A percentile compares a stretch with the other conserved stretches of the same genome.
Conservation (phyloP, 768 basidiomycete species). For the Amyloporia xantha region DNA sequence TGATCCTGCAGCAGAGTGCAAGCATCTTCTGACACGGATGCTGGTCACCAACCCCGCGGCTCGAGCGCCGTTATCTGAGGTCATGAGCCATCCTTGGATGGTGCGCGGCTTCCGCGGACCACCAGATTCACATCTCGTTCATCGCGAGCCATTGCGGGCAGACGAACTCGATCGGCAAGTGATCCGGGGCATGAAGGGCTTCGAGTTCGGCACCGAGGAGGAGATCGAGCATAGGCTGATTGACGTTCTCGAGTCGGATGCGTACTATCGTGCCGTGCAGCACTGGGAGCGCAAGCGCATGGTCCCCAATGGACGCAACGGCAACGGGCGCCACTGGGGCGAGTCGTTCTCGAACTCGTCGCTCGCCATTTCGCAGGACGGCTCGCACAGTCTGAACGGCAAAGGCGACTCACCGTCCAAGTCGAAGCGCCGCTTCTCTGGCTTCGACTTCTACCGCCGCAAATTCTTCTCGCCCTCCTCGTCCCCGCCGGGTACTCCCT, state of each 20-base stretch:
- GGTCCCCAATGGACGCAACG: constrained; percentile 30
- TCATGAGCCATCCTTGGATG: constrained; percentile 91
- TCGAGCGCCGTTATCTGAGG: constrained; percentile 79
- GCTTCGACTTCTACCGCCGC: constrained; percentile 88
- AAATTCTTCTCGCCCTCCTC: constrained; percentile 67
- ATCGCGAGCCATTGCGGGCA: constrained; percentile 80
- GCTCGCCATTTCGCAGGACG: constrained; percentile 55
- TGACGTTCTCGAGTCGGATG: constrained; percentile 69
- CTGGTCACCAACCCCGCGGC: constrained; percentile 87
- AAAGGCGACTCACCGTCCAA: constrained; percentile 35
- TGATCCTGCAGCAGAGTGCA: constrained; percentile 66
- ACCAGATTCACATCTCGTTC: constrained; percentile 79
- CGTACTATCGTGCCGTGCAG: constrained; percentile 65
- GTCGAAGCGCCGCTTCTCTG: constrained; percentile 85
- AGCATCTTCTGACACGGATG: constrained; percentile 89
- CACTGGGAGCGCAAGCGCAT: constrained; percentile 69
- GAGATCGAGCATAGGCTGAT: constrained; percentile 75
- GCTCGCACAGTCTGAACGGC: constrained; percentile 18
- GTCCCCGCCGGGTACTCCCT: constrained; percentile 45
- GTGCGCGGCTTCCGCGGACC: constrained; percentile 75
- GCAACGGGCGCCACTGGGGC: constrained; percentile 39
- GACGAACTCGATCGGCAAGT: constrained; percentile 87
- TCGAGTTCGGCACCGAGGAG: constrained; percentile 89
- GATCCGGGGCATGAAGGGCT: constrained; percentile 88
- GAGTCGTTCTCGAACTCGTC: constrained; percentile 62